Base-by-base conservation (phyloP, 164 flowering plant genomes). In the Stephania cephalantha region DNA sequence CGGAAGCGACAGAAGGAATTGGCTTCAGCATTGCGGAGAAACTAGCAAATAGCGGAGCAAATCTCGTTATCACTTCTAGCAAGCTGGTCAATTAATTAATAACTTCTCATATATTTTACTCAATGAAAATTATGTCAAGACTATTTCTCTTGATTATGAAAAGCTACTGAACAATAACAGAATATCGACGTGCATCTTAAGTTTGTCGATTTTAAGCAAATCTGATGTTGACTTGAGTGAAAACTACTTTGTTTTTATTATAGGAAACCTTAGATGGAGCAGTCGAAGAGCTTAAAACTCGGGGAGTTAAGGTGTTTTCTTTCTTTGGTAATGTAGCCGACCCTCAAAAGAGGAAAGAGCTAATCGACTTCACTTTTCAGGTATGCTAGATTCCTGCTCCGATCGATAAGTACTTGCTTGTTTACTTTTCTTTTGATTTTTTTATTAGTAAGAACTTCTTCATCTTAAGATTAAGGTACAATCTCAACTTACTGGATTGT, bases 261-360 rank as follows among this genome's bases (percentile, higher is more conserved):
- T 83, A 95, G 97, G 88, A 85, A 71, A 95, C 91, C 76, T 97
- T 93, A 0, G 96, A 91, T 81, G 93, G 86, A 71, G 98, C 99
- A 2, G 98, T 87, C 68, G 88, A 85, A 71, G 86, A 87, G 73
- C 92, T 95, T 22, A 88, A 71, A 82, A 83, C 79, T 66, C 45
- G 69, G 79, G 97, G 98, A 74, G 88, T 95, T 22, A 88, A 88
- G 55, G 98, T 76, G 20, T 46, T 86, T 25, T 97, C 97, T 1
- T 72, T 95, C n/a, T 97, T 91, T 78, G 93, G 99, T 78, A 97
- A 95, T 82, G 99, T 93, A 1, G 88, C 98, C 13, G 88, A 88
- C 81, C 88, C 85, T 7, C 87, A 88, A 72, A 97, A 93, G 0
- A 86, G 99, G 84, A 93, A 90, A 82, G 83, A 87, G 83, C 89